Conservation (phyloP, 2,329 filamentous ascomycete genomes). For the Truncatella angustata region DNA sequence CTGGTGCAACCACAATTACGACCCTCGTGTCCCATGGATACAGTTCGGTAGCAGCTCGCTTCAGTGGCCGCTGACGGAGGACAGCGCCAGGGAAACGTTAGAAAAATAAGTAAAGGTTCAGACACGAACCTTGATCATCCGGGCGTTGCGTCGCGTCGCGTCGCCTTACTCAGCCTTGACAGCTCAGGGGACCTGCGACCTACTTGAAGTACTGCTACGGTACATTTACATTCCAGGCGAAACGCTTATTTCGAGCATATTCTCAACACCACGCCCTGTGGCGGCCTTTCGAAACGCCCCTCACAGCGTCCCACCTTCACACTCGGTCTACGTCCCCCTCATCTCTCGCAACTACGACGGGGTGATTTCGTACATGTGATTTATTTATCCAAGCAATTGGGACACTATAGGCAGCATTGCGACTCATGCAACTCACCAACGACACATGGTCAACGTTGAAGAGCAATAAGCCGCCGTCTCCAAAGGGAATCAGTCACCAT, state of each 20-base stretch:
- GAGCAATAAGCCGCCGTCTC: neutral
- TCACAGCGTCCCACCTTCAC: neutral
- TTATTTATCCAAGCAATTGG: too few species aligned
- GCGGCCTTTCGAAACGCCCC: neutral
- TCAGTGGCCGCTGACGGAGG: slow-evolving; percentile 3
- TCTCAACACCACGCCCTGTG: neutral
- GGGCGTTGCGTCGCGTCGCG: neutral
- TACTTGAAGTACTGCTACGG: too few species aligned
- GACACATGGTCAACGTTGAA: neutral
- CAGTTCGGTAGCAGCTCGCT: slow-evolving; percentile 4
- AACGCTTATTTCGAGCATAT: neutral
- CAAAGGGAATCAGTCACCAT: slow-evolving; percentile 37
- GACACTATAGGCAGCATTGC: neutral
- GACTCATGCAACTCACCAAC: neutral
- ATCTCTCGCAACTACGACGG: neutral
- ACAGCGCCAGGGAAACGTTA: neutral
- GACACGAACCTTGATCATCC: neutral
- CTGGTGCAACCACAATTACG: neutral
- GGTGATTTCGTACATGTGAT: neutral
- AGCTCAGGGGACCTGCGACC: too few species aligned
- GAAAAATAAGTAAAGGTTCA: neutral
- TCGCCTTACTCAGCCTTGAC: too few species aligned
- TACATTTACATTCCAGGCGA: neutral
- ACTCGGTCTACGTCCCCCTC: neutral
- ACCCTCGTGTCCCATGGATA: slow-evolving; percentile 1